A percentile compares a stretch with the other conserved stretches of the same genome.
These are phyloP conservation scores for Sistotremastrum niveocremeum DNA, from an alignment of 768 basidiomycete species.

Conservation along the genomic window DNA sequence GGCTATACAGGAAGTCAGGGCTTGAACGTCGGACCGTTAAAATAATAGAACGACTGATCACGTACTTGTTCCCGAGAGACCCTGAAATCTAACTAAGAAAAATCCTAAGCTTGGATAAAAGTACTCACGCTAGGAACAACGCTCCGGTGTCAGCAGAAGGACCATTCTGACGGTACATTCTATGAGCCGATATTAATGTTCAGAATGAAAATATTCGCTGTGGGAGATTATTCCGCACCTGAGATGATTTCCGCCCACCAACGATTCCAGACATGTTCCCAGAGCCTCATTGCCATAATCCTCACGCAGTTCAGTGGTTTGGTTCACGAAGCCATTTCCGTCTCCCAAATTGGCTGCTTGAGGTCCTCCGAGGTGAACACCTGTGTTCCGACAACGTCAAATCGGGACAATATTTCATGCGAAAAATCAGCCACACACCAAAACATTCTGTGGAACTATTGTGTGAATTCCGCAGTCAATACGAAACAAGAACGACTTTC, in stretches of 20 bases:
- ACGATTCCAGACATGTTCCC: constrained; percentile 34
- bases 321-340: constrained; percentile 29
- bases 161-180: constrained; percentile 49
- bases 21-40: not conserved
- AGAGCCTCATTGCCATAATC: constrained; percentile 22
- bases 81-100: constrained; percentile 7
- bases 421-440: not conserved
- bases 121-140: constrained; percentile 44
- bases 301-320: constrained; percentile 30
- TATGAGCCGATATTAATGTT: constrained; percentile 10
- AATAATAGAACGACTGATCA: not conserved
- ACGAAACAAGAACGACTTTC: not conserved
- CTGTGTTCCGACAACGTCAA: not conserved
- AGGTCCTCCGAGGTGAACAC: constrained; percentile 21
- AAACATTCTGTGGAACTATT: constrained; percentile 31
- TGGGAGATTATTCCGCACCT: constrained; percentile 15
- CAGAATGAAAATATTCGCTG: not conserved
- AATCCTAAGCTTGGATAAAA: not conserved
- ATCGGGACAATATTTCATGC: not conserved
- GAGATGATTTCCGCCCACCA: constrained; percentile 36
- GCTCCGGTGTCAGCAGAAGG: constrained; percentile 31
- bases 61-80: constrained; percentile 34
- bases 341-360: constrained; percentile 35
- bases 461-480: constrained; percentile 17
- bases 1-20: constrained; percentile 10